phyloP scores from a whole-genome alignment of 2,329 filamentous ascomycete genomes.

The Raffaelea ambrosiae region DNA sequence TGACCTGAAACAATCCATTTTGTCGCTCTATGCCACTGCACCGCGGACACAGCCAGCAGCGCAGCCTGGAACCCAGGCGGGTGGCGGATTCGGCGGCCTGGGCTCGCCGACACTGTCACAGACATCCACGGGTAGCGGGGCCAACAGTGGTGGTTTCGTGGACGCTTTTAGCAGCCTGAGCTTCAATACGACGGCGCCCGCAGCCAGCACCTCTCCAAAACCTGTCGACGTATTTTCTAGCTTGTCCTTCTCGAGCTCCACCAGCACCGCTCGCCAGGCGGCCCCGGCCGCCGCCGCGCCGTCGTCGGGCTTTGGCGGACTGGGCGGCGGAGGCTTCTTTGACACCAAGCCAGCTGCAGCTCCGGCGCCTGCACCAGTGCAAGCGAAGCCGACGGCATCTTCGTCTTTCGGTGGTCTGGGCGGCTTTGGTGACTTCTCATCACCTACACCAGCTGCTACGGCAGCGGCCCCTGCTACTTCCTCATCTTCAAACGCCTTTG shows the following conservation, averaged over 20 bases:
- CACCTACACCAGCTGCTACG: slow-evolving; percentile 19
- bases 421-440: slow-evolving; percentile 12
- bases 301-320: slow-evolving; percentile 38
- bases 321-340: slow-evolving; percentile 77
- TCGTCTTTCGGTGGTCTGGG: slow-evolving; percentile 53
- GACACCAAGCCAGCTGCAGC: slow-evolving; percentile 58
- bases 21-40: slow-evolving; percentile 84
- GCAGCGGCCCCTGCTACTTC: slow-evolving; percentile 27
- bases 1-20: slow-evolving; percentile 92
- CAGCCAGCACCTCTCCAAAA: slow-evolving; percentile 12
- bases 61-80: slow-evolving; percentile 44
- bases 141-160: slow-evolving; percentile 6
- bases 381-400: slow-evolving; percentile 2
- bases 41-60: slow-evolving; percentile 63
- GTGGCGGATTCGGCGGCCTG: slow-evolving; percentile 59
- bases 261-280: too few species aligned
- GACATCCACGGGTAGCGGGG: slow-evolving; percentile 25
- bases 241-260: slow-evolving; percentile 17
- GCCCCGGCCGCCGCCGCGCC: too few species aligned
- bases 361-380: background rate
- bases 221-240: slow-evolving; percentile 13
- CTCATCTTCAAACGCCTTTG: slow-evolving; percentile 51
- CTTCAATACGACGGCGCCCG: slow-evolving; percentile 23
- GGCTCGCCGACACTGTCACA: slow-evolving; percentile 39
- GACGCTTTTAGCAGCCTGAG: slow-evolving; percentile 29